Conservation (phyloP, 495 filamentous ascomycete genomes). For the Lindgomyces ingoldianus region DNA sequence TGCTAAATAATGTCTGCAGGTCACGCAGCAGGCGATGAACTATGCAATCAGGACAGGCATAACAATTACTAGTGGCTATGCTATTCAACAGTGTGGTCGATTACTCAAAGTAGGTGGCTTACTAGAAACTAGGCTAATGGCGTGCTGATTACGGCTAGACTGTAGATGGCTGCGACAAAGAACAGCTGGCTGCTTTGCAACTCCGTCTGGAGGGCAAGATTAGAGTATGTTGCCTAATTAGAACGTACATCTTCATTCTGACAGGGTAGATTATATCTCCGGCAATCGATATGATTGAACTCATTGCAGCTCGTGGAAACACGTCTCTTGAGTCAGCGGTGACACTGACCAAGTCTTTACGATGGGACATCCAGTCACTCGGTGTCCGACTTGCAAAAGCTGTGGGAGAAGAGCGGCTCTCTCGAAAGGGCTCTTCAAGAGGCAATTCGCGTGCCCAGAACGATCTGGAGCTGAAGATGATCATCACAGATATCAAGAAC, state of each 20-base stretch:
- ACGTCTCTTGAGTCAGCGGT: conserved; percentile 89
- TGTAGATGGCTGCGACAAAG: conserved; percentile 66
- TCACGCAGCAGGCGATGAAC: conserved; percentile 84
- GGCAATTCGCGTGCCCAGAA: conserved; percentile 52
- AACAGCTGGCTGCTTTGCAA: conserved; percentile 72
- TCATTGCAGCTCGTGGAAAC: conserved; percentile 94
- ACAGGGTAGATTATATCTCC: conserved; percentile 75
- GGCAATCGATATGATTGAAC: conserved; percentile 89
- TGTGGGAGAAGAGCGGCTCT: conserved; percentile 65
- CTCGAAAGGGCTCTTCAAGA: conserved; percentile 53
- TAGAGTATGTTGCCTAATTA: conserved; percentile 55
- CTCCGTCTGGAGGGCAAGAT: conserved; percentile 81
- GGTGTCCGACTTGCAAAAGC: conserved; percentile 73
- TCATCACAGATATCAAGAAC: conserved; percentile 73
- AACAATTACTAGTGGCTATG: conserved; percentile 81
- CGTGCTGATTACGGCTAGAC: conserved; percentile 48
- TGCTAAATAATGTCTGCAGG: conserved; percentile 43
- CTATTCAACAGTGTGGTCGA: conserved; percentile 76
- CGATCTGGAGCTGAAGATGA: conserved; percentile 64
- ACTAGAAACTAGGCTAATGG: neutral
- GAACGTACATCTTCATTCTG: neutral
- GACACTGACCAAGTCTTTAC: conserved; percentile 79
- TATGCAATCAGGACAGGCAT: conserved; percentile 85
- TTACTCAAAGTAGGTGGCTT: conserved; percentile 66
- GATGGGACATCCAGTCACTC: conserved; percentile 82